Percentiles rank a stretch among this genome's conserved stretches.
These are phyloP conservation scores for Carex pumila DNA, from an alignment of 176 grass and related monocot genomes.

Conservation along the genomic window DNA sequence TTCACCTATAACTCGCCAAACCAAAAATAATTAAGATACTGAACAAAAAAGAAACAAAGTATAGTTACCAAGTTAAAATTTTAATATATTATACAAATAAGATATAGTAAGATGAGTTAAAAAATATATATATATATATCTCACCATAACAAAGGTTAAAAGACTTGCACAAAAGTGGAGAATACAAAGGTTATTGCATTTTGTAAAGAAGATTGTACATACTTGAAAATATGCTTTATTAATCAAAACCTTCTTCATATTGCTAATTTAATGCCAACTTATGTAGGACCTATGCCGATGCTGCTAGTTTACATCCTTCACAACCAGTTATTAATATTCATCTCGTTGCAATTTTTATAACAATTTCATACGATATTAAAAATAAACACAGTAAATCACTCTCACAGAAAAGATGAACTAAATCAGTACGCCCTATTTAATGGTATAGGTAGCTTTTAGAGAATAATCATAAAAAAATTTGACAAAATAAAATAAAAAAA, in stretches of 20 bases:
- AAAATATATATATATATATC: neutral
- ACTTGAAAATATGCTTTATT: neutral
- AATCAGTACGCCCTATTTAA: neutral
- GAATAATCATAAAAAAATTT: neutral
- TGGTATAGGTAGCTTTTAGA: neutral
- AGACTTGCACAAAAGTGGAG: neutral
- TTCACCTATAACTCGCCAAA: conserved; percentile 55
- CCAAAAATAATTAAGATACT: neutral
- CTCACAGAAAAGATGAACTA: neutral
- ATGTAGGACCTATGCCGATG: neutral
- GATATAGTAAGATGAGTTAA: neutral
- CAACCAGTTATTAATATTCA: neutral
- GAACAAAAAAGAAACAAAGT: neutral
- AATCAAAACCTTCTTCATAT: neutral
- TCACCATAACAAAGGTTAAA: neutral
- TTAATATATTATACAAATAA: neutral
- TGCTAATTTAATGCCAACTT: neutral
- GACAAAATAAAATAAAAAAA: neutral
- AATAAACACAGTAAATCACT: neutral
- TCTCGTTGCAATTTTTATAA: neutral
- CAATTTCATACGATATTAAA: neutral
- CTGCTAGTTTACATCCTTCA: neutral
- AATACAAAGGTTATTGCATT: neutral
- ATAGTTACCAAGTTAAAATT: neutral
- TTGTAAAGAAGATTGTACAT: neutral